Base-by-base conservation (phyloP, 2,329 filamentous ascomycete genomes). In the Alternaria novae-zelandiae region DNA sequence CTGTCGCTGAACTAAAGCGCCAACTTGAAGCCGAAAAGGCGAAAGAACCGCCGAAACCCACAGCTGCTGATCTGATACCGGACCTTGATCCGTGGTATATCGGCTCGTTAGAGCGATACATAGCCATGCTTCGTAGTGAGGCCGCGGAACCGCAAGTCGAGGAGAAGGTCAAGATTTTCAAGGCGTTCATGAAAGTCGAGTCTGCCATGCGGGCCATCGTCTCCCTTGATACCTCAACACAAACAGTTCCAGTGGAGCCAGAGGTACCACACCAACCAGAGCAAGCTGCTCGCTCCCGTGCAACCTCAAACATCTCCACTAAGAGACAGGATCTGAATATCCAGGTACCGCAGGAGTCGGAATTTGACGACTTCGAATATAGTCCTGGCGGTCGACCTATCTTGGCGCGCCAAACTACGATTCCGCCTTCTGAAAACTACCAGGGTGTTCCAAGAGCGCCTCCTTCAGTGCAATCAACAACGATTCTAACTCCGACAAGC, bases 41-140 rank as follows among this genome's bases (percentile, higher is more conserved):
- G 21, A 76, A 70, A 49, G 70, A 73, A 17, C 10, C 45, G 10
- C 64, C 67, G 5, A 70, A 72, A 41, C 68, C 74, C 30, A 71
- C 72, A n/a, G 63, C 76, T 47, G 66, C 68, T 23, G 78, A 80
- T 58, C 61, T 80, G 54, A 82, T 87, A 66, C 83, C 84, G 23
- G 86, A 86, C 66, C 78, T 88, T n/a, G 84, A 87, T 63, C 83
- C 85, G 3, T 87, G 86, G 84, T 87, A 84, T 66, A 84, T 82
- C 67, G 84, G 85, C 3, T 88, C 86, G 25, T 72, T 88, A 51
- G 83, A 85, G 54, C 80, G 86, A 45, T 88, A 84, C 68, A 83
- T 86, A 28, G 78, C 80, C 5, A 88, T 88, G 85, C 78, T 88
- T 23, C 82, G 83, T 53, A 82, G 83, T 56, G 86, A 88, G 70